Evolutionary conservation across 1,139 yeast genomes (phyloP), one percentile per base, ranked within the genome.

Genomic region (Pichia terricola): DNA sequence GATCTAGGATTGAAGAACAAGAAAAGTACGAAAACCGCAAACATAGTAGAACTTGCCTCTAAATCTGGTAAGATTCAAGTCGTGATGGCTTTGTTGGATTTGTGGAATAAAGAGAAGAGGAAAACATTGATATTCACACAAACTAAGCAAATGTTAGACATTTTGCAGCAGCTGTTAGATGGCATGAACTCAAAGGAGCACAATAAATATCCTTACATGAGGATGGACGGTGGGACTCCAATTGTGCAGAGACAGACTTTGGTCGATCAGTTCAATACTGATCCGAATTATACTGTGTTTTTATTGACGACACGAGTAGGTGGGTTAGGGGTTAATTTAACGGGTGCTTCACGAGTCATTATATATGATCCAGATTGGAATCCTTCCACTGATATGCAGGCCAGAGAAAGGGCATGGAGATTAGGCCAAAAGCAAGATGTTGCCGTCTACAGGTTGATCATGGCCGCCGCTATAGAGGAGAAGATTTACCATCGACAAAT

Each of bases 301-400:
- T 63, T 91, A 31, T 67, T 91, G 39, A 91, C 98, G 0, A 91
- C 98, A 0, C 77, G 91, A 57, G 98, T 91, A 3, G 98, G 98
- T 28, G 98, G 98, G 0, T 68, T 91, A 39, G 98, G 98, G 26
- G 86, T 91, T 2, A 91, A 91, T 61, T 64, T 91, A 41, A 91
- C 96, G 0, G 97, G 97, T 4, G 98, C 98, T 0, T 91, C 88
- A 55, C 67, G 98, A 43, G 96, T 91, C 5, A 87, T 91, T 25
- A 91, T 91, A 22, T 91, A 73, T 60, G 98, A 91, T 58, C 98
- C 98, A 0, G 98, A 91, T 61, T 91, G 98, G 98, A 91, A 91
- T 58, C 98, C 98, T 0, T 87, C 96, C 0, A 91, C 97, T 0
- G 98, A 91, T 66, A 75, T 91, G 51, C 98, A 91, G 62, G 98